phyloP scores from a whole-genome alignment of 257 asterid species.

The Echium plantagineum region DNA sequence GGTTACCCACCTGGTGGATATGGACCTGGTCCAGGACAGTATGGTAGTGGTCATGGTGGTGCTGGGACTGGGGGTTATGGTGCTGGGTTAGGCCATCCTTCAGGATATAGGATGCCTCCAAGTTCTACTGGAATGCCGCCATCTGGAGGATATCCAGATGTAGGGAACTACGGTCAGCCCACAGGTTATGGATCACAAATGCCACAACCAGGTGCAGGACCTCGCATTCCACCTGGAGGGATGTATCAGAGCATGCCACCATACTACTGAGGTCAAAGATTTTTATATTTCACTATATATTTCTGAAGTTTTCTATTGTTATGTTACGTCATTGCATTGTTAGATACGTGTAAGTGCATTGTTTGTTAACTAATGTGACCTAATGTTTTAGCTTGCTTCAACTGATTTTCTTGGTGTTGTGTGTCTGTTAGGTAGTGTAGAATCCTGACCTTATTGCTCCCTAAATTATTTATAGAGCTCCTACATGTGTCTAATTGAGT shows the following conservation, averaged over 20 bases:
- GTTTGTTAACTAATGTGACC: no score
- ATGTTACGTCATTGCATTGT: neutral
- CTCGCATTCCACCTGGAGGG: constrained; percentile 57
- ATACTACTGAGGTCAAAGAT: constrained; percentile 62
- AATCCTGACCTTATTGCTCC: no score
- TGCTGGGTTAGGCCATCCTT: constrained; percentile 37
- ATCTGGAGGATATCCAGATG: constrained; percentile 66
- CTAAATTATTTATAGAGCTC: no score
- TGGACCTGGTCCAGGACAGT: constrained; percentile 13
- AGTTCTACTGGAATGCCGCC: constrained; percentile 49
- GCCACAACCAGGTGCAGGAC: constrained; percentile 50
- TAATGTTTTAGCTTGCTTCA: no score
- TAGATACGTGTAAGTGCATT: no score
- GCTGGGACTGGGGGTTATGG: constrained; percentile 43
- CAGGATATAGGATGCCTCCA: constrained; percentile 67
- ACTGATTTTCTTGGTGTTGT: no score
- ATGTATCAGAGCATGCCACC: constrained; percentile 55
- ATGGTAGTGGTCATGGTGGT: constrained; percentile 34
- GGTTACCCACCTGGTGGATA: constrained; percentile 24
- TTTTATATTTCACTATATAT: neutral
- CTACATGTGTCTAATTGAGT: no score
- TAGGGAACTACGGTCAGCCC: constrained; percentile 48
- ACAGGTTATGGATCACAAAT: constrained; percentile 45
- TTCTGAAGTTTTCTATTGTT: neutral
- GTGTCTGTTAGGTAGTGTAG: no score